Percentiles rank a stretch among this genome's conserved stretches.
Evolutionary conservation across 208 protist species (phyloP).

Genomic region (Acanthamoeba divionensis): DNA sequence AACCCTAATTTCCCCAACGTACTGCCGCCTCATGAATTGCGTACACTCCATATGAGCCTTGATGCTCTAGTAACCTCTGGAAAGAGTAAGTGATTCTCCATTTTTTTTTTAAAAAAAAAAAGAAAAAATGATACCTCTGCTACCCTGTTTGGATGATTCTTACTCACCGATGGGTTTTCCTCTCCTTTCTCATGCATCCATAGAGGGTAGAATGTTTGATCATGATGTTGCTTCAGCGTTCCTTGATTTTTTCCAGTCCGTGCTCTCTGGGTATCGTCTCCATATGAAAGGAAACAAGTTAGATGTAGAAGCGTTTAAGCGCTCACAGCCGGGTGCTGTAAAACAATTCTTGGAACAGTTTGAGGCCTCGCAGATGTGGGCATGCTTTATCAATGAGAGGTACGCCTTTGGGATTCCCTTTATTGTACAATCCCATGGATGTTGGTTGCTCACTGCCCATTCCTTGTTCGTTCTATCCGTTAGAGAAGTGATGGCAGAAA

Average conservation of each 20-base stretch:
- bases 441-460: no score
- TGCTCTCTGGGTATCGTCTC: neutral
- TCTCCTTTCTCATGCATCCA: neutral
- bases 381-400: slow-evolving; percentile 33
- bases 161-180: neutral
- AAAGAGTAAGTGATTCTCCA: neutral
- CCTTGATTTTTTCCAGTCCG: slow-evolving; percentile 24
- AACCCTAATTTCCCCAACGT: slow-evolving; percentile 11
- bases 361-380: slow-evolving; percentile 44
- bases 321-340: slow-evolving; percentile 11
- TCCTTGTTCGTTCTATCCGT: no score
- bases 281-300: slow-evolving; percentile 7
- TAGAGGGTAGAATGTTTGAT: slow-evolving; percentile 37
- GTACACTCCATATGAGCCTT: slow-evolving; percentile 14
- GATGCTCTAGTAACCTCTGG: neutral
- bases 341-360: neutral
- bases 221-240: neutral
- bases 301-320: neutral
- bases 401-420: neutral
- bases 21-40: neutral
- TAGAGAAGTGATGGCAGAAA: slow-evolving; percentile 2
- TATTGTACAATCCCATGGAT: neutral
- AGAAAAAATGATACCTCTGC: neutral
- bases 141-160: neutral
- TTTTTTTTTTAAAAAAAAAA: neutral